Evolutionary conservation across 2,329 filamentous ascomycete genomes (phyloP).

Genomic region (Ophiostoma fasciatum): DNA sequence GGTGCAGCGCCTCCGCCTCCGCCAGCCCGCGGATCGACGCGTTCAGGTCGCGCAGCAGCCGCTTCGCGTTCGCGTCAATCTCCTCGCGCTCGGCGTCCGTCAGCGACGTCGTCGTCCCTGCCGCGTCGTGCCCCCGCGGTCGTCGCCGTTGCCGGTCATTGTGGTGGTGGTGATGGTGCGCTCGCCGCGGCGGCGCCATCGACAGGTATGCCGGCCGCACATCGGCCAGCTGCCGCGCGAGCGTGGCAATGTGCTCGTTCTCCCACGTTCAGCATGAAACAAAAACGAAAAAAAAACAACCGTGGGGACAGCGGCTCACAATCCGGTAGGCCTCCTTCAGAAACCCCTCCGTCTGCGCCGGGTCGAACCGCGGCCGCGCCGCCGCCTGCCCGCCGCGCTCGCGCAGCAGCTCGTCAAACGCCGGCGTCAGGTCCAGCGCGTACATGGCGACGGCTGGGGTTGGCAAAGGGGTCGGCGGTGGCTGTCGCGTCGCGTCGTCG

Average conservation of each 20-base stretch:
- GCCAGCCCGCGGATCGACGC: conserved; percentile 64
- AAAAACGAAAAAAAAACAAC: conserved; percentile 4
- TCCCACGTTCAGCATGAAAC: conserved; percentile 20
- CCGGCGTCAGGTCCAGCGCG: conserved; percentile 47
- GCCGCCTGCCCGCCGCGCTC: conserved; percentile 12
- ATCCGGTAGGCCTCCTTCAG: conserved; percentile 90
- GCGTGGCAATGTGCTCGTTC: conserved; percentile 72
- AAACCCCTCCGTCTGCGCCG: conserved; percentile 62
- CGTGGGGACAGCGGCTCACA: too few relatives aligned
- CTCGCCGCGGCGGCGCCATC: conserved; percentile 49
- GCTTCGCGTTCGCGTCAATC: conserved; percentile 76
- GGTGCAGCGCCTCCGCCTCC: conserved; percentile 68
- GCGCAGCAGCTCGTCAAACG: conserved; percentile 54
- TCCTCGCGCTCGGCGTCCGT: conserved; percentile 73
- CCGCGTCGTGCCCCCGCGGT: too few relatives aligned
- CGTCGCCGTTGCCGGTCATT: conserved; percentile 37
- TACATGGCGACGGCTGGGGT: conserved; percentile 2
- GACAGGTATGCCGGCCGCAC: conserved; percentile 89
- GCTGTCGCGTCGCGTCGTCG: not conserved
- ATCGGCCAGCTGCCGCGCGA: conserved; percentile 64
- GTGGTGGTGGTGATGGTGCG: conserved; percentile 27
- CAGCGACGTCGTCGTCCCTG: conserved; percentile 35
- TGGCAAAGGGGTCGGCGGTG: too few relatives aligned
- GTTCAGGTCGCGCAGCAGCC: conserved; percentile 73
- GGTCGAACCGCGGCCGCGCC: conserved; percentile 21